A percentile compares a stretch with the other conserved stretches of the same genome.
Conservation (phyloP, 257 asterid species). For the Lavandula angustifolia region DNA sequence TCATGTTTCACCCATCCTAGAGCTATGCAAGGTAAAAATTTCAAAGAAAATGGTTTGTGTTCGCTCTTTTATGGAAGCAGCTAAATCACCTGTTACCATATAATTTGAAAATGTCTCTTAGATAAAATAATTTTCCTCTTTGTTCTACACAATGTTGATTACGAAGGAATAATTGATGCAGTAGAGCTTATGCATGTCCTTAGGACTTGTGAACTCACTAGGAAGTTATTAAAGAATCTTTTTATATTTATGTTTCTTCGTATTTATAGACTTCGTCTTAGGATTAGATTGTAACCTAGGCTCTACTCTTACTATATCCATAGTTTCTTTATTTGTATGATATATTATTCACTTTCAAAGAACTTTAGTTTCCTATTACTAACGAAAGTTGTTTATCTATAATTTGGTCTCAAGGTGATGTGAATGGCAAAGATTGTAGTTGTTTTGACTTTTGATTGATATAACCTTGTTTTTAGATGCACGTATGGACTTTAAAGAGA, state of each 20-base stretch:
- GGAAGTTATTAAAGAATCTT: neutral
- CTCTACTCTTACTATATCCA: too few relatives aligned
- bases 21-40: conserved; percentile 75
- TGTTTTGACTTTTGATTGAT: too few relatives aligned
- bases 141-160: neutral
- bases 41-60: conserved; percentile 6
- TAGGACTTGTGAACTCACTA: conserved; percentile 16
- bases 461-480: too few relatives aligned
- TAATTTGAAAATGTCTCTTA: conserved; percentile 9
- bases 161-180: neutral
- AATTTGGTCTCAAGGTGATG: conserved; percentile 15
- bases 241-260: too few relatives aligned
- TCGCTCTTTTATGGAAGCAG: conserved; percentile 15
- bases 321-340: too few relatives aligned
- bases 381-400: neutral
- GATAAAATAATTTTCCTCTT: neutral
- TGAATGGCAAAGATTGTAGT: too few relatives aligned
- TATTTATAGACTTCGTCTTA: too few relatives aligned
- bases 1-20: conserved; percentile 80
- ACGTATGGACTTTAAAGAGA: too few relatives aligned
- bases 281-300: too few relatives aligned
- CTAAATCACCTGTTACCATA: conserved; percentile 19
- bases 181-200: conserved; percentile 5
- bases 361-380: conserved; percentile 2
- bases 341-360: too few relatives aligned